Percentiles rank a stretch among this genome's conserved stretches.
Conservation (phyloP, 139 green algal species). For the Chlorella sp. region DNA sequence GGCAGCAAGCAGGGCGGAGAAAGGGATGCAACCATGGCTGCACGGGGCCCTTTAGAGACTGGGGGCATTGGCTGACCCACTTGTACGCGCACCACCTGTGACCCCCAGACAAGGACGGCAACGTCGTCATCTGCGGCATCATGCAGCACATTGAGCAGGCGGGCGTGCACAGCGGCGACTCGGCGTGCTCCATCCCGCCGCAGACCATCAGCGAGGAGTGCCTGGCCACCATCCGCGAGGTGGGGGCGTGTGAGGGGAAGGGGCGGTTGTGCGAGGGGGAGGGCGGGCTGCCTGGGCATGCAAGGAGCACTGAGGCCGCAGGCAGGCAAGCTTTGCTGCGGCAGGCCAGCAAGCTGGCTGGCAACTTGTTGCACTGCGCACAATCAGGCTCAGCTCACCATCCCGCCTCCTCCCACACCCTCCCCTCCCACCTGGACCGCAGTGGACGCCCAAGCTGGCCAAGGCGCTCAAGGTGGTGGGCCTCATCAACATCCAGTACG, state of each 20-base stretch:
- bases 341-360: no score
- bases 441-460: conserved; percentile 89
- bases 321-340: no score
- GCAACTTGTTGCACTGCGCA: no score
- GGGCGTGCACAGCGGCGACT: conserved; percentile 97
- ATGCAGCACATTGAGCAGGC: conserved; percentile 99
- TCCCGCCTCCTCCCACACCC: no score
- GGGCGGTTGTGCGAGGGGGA: background rate
- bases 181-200: conserved; percentile 93
- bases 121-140: conserved; percentile 97
- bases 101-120: conserved; percentile 86
- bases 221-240: conserved; percentile 81
- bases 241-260: conserved; percentile 49
- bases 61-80: background rate
- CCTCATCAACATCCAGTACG: conserved; percentile 99
- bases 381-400: no score
- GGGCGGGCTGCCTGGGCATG: no score
- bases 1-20: no score
- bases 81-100: conserved; percentile 40
- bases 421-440: background rate
- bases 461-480: conserved; percentile 92
- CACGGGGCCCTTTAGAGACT: background rate
- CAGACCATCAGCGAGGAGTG: conserved; percentile 89
- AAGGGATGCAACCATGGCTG: no score
- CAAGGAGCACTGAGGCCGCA: no score